Conservation (phyloP, 306 rosid species). For the Citrullus amarus region DNA sequence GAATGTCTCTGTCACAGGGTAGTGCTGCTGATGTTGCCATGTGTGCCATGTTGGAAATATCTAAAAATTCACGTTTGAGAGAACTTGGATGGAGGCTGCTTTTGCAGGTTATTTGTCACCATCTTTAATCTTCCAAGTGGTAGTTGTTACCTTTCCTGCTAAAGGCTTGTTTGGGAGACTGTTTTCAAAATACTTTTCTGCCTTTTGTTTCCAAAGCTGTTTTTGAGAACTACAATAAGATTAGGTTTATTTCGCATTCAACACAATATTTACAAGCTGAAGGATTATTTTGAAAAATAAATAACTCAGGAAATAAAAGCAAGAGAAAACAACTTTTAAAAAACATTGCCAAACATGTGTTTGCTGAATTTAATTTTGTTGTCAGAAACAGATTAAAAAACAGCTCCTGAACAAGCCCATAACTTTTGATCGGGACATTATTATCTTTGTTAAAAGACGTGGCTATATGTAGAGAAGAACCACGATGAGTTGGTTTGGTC, state of each 20-base stretch:
- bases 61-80: slow-evolving; percentile 41
- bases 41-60: slow-evolving; percentile 94
- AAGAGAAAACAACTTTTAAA: background rate
- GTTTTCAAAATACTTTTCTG: background rate
- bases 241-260: background rate
- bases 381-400: background rate
- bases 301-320: background rate
- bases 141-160: background rate
- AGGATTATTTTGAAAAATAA: background rate
- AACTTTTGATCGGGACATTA: background rate
- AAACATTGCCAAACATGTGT: background rate
- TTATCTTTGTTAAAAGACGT: background rate
- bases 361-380: background rate
- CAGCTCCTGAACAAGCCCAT: background rate
- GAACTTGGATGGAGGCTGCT: slow-evolving; percentile 93
- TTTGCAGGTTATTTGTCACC: slow-evolving; percentile 50
- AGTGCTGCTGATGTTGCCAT: slow-evolving; percentile 98
- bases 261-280: background rate
- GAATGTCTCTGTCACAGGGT: slow-evolving; percentile 50
- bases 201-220: background rate
- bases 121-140: background rate
- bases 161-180: background rate
- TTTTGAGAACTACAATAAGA: background rate
- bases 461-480: background rate
- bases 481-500: too few relatives aligned